Conservation (phyloP, 1,139 yeast genomes). For the Yamadazyma friedrichii region DNA sequence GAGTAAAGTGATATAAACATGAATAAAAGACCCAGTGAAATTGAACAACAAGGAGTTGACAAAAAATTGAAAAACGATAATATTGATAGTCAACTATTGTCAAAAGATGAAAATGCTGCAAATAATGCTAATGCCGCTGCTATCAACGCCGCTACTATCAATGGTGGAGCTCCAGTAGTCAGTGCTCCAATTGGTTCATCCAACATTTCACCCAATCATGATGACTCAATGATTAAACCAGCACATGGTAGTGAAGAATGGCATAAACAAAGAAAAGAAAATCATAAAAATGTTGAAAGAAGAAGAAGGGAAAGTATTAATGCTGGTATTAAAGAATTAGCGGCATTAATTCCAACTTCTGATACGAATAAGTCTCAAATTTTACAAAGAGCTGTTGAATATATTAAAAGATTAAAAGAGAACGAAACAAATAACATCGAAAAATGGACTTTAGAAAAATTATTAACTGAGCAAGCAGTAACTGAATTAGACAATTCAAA, state of each 20-base stretch:
- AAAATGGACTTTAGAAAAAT: slow-evolving; percentile 91
- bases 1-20: slow-evolving; percentile 4
- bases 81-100: slow-evolving; percentile 49
- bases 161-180: not conserved
- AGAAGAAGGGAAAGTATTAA: slow-evolving; percentile 93
- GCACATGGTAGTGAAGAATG: slow-evolving; percentile 79
- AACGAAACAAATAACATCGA: slow-evolving; percentile 86
- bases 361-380: slow-evolving; percentile 93
- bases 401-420: slow-evolving; percentile 82
- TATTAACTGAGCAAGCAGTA: slow-evolving; percentile 87
- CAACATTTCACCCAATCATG: not conserved
- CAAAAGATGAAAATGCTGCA: slow-evolving; percentile 28
- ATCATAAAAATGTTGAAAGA: slow-evolving; percentile 97
- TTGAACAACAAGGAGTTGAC: slow-evolving; percentile 1
- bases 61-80: slow-evolving; percentile 19
- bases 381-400: slow-evolving; percentile 83
- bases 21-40: slow-evolving; percentile 16
- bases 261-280: slow-evolving; percentile 81
- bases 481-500: slow-evolving; percentile 37
- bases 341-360: slow-evolving; percentile 78
- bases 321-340: slow-evolving; percentile 81
- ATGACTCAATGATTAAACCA: slow-evolving; percentile 30
- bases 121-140: not conserved
- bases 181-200: too few relatives aligned
- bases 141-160: not conserved